These are phyloP conservation scores for Neurospora crassa DNA, from an alignment of 2,329 filamentous ascomycete species.

Conservation along the genomic window DNA sequence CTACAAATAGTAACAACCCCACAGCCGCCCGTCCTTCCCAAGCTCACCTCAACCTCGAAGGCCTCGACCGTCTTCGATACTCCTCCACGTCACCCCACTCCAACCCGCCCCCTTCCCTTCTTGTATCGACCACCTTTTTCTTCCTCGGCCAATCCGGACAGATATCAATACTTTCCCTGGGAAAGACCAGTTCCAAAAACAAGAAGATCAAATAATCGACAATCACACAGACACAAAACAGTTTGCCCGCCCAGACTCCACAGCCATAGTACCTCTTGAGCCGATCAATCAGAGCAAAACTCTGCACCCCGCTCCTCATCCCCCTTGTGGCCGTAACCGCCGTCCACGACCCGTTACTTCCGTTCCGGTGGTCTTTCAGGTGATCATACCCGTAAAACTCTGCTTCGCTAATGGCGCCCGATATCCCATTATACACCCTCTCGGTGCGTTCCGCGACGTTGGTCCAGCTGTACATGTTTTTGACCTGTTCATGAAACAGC, in stretches of 20 bases:
- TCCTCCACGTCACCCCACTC: not conserved
- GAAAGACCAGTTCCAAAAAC: conserved; percentile 78
- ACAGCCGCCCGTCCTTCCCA: not conserved
- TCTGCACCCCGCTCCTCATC: conserved; percentile 56
- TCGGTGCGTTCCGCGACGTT: conserved; percentile 92
- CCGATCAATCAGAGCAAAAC: conserved; percentile 87
- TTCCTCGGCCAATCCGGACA: conserved; percentile 91
- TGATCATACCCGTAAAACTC: conserved; percentile 81
- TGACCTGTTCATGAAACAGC: conserved; percentile 91
- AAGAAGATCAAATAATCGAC: conserved; percentile 90
- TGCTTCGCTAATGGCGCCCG: conserved; percentile 71
- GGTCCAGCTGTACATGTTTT: conserved; percentile 98
- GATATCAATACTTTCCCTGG: conserved; percentile 76
- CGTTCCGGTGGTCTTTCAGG: conserved; percentile 21
- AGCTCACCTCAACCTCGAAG: not conserved
- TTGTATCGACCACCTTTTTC: conserved; percentile 7
- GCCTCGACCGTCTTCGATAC: not conserved
- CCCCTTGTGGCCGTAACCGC: conserved; percentile 53
- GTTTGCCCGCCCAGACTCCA: conserved; percentile 94
- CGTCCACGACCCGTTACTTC: conserved; percentile 36
- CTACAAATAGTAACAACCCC: not conserved
- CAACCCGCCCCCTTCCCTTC: not conserved
- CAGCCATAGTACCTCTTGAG: conserved; percentile 96
- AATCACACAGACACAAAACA: conserved; percentile 90
- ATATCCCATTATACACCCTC: conserved; percentile 89